Evolutionary conservation across 2,329 filamentous ascomycete genomes (phyloP).

Genomic region (Sporothrix humicola): DNA sequence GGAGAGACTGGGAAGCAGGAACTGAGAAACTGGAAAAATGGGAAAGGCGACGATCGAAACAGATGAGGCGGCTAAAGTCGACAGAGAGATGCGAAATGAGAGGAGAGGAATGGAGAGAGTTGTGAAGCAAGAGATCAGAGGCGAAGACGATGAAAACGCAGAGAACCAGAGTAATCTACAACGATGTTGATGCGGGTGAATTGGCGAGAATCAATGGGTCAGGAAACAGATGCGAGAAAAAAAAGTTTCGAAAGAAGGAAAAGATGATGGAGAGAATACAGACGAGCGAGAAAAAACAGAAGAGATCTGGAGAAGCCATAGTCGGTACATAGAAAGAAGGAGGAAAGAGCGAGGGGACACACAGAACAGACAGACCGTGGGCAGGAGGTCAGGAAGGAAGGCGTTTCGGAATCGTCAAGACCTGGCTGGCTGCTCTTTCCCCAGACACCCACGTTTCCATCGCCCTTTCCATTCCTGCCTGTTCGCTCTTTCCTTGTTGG

Average conservation of each 20-base stretch:
- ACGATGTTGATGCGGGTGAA: conserved; percentile 42
- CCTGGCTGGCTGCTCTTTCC: conserved; percentile 29
- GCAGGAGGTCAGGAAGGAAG: conserved; percentile 19
- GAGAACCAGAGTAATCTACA: neutral
- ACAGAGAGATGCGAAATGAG: conserved; percentile 28
- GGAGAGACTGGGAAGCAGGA: conserved; percentile 32
- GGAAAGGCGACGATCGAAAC: conserved; percentile 39
- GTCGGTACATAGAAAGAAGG: neutral
- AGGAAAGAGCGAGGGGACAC: conserved; percentile 16
- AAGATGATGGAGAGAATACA: conserved; percentile 25
- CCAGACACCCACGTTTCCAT: conserved; percentile 23
- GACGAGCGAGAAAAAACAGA: conserved; percentile 8
- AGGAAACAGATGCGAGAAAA: conserved; percentile 37
- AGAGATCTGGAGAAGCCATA: neutral
- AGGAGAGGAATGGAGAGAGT: neutral
- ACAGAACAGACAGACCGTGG: neutral
- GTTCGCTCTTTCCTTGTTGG: conserved; percentile 17
- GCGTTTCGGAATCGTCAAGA: conserved; percentile 31
- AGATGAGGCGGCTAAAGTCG: conserved; percentile 41
- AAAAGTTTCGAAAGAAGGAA: conserved; percentile 33
- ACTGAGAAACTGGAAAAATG: conserved; percentile 32
- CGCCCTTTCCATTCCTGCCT: conserved; percentile 12
- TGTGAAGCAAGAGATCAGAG: conserved; percentile 11
- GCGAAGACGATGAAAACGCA: neutral
- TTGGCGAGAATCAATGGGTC: conserved; percentile 37